Conservation (phyloP, 2,329 filamentous ascomycete species). For the Arthroderma uncinatum region DNA sequence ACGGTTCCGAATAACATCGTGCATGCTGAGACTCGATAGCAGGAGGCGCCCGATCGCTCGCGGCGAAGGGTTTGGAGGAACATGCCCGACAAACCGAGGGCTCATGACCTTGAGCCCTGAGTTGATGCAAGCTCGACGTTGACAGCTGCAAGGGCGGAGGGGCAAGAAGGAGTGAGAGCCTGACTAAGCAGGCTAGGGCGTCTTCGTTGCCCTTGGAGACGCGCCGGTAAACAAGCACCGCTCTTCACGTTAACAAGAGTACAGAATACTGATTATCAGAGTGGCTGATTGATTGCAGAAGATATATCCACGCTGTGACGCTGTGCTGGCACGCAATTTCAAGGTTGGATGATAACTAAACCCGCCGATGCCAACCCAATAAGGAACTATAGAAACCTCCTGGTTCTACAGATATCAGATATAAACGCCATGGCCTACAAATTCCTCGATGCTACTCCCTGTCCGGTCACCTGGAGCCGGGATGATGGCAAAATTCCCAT, state of each 20-base stretch:
- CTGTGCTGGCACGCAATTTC: neutral
- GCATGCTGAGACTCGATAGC: neutral
- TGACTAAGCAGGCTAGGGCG: neutral
- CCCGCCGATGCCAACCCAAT: neutral
- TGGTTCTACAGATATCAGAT: neutral
- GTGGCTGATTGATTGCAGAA: too few species aligned
- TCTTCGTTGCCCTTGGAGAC: slow-evolving; percentile 1
- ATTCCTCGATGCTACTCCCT: slow-evolving; percentile 24
- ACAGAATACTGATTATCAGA: neutral
- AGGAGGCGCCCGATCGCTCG: neutral
- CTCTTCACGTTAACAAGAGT: neutral
- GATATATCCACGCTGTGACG: too few species aligned
- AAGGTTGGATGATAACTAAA: neutral
- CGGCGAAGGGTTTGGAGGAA: too few species aligned
- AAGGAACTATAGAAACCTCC: neutral
- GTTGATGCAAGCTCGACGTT: neutral
- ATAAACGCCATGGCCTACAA: neutral
- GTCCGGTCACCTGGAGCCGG: slow-evolving; percentile 21
- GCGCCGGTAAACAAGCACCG: too few species aligned
- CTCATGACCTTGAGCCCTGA: neutral
- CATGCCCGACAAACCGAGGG: neutral
- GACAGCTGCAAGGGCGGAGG: neutral
- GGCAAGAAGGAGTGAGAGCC: too few species aligned
- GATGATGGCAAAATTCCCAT: slow-evolving; percentile 17
- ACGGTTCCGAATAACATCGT: neutral